Percentiles rank a stretch among this genome's conserved stretches.
Conservation (phyloP, 345 rosid species). For the Dipteronia sinensis region DNA sequence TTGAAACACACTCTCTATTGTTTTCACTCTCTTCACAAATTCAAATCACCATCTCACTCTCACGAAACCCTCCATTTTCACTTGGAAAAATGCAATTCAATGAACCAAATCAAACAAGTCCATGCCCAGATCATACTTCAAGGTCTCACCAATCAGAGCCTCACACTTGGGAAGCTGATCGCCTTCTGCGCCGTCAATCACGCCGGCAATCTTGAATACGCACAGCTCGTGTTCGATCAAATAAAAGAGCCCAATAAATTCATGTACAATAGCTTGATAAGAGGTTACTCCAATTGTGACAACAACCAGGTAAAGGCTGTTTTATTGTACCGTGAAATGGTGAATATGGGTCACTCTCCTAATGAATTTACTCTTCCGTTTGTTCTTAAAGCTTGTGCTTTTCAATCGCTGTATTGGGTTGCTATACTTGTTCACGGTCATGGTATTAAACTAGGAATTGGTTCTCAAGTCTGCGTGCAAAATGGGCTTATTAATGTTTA, state of each 20-base stretch:
- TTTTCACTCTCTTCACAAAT: background rate
- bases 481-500: constrained; percentile 28
- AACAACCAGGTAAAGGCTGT: constrained; percentile 29
- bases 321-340: constrained; percentile 29
- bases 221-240: constrained; percentile 30
- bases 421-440: constrained; percentile 33
- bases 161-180: constrained; percentile 30
- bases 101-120: constrained; percentile 36
- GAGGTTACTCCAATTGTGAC: constrained; percentile 29
- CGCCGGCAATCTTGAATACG: constrained; percentile 34
- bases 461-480: constrained; percentile 24
- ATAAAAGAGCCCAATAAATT: constrained; percentile 23
- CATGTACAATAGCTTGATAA: constrained; percentile 32
- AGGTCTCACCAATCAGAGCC: constrained; percentile 19
- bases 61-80: constrained; percentile 21
- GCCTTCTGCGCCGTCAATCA: constrained; percentile 34
- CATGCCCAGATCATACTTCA: constrained; percentile 37
- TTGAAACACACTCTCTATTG: background rate
- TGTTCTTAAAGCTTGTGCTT: constrained; percentile 40
- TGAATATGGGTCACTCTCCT: constrained; percentile 29
- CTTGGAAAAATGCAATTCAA: constrained; percentile 30
- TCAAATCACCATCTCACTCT: background rate
- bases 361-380: constrained; percentile 45
- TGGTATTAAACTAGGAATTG: constrained; percentile 31
- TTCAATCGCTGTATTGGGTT: constrained; percentile 19